These are phyloP conservation scores for Aureobasidium uvarum DNA, from an alignment of 2,329 filamentous ascomycete genomes.

Conservation along the genomic window DNA sequence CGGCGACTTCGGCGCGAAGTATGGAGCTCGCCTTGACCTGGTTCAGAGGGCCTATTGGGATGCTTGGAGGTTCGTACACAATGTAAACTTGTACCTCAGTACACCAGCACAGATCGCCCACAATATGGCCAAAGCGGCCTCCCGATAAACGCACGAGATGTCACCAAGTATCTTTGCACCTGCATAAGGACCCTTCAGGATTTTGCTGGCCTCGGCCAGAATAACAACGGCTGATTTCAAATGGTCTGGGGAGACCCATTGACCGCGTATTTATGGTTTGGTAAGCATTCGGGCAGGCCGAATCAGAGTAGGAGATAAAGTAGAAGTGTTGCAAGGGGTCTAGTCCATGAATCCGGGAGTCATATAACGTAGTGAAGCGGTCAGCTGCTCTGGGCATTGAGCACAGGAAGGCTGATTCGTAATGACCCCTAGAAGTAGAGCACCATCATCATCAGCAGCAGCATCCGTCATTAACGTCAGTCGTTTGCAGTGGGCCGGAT, in stretches of 20 bases:
- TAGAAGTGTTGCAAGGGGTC: slow-evolving; percentile 6
- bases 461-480: not conserved
- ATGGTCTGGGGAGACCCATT: not conserved
- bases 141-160: slow-evolving; percentile 12
- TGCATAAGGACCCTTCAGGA: slow-evolving; percentile 22
- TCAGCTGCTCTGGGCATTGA: slow-evolving; percentile 18
- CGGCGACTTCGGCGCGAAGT: slow-evolving; percentile 1
- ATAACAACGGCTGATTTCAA: slow-evolving; percentile 3
- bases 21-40: slow-evolving; percentile 15
- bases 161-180: slow-evolving; percentile 17
- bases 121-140: not conserved
- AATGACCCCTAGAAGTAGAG: not conserved
- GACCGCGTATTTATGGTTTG: slow-evolving; percentile 13
- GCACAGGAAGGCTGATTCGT: slow-evolving; percentile 5
- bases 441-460: not conserved
- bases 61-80: not conserved
- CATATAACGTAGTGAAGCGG: slow-evolving; percentile 18
- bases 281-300: slow-evolving; percentile 1
- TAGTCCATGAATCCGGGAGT: not conserved
- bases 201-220: slow-evolving; percentile 21
- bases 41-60: not conserved
- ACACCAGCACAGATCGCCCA: slow-evolving; percentile 9
- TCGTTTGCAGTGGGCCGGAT: slow-evolving; percentile 12
- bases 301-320: slow-evolving; percentile 19
- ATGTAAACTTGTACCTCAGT: slow-evolving; percentile 10